Conservation (phyloP, 202 grass and related monocot species). For the Digitaria exilis region DNA sequence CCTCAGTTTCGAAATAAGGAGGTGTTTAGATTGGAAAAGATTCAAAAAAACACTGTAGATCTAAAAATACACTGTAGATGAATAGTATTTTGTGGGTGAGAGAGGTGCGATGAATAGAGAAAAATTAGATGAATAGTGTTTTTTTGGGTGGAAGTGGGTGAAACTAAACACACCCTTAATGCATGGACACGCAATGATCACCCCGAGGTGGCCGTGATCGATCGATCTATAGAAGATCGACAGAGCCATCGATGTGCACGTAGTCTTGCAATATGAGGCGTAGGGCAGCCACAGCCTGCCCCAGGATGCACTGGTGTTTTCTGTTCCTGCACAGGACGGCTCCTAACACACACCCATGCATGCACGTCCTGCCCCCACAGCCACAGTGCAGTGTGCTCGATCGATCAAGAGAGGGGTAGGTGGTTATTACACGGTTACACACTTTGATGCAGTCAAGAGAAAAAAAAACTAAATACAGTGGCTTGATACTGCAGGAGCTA, state of each 20-base stretch:
- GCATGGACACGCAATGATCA: background rate
- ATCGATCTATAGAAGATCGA: background rate
- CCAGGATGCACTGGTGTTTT: background rate
- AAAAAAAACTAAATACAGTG: background rate
- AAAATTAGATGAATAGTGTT: no score
- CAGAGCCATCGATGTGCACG: constrained; percentile 12
- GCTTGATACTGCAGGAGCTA: background rate
- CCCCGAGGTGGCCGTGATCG: background rate
- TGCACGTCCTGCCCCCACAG: background rate
- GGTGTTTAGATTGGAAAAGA: no score
- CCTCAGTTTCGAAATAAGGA: background rate
- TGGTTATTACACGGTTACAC: background rate
- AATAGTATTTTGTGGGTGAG: no score
- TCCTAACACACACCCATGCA: background rate
- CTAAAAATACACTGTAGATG: no score
- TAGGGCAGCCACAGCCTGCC: background rate
- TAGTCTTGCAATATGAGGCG: background rate
- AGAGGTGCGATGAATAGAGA: no score
- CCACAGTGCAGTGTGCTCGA: background rate
- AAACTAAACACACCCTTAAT: no score
- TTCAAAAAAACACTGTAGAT: no score
- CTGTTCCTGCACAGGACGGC: background rate
- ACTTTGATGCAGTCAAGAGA: background rate
- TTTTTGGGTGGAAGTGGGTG: no score
- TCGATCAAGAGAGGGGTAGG: background rate